These are phyloP conservation scores for Schwanniomyces sp. DNA, from an alignment of 805 yeast species.

Conservation along the genomic window DNA sequence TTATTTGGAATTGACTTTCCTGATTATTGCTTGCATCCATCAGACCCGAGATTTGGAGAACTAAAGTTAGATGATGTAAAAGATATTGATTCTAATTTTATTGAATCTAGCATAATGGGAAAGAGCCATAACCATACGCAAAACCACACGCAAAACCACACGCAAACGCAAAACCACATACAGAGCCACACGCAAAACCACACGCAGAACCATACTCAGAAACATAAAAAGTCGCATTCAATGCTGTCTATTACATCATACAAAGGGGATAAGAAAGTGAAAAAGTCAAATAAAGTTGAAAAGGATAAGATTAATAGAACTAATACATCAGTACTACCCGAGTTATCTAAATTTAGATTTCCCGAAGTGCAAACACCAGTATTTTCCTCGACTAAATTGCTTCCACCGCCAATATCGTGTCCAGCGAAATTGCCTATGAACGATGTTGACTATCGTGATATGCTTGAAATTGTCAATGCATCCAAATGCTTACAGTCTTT, in stretches of 20 bases:
- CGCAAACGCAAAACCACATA: neutral
- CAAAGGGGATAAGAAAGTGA: neutral
- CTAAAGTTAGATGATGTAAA: constrained; percentile 41
- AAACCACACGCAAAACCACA: neutral
- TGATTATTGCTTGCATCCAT: constrained; percentile 56
- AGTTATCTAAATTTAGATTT: neutral
- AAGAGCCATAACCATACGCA: neutral
- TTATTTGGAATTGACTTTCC: constrained; percentile 75
- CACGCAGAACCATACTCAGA: neutral
- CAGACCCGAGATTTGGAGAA: constrained; percentile 65
- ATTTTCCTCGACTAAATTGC: neutral
- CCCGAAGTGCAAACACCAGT: neutral
- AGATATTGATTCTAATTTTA: neutral
- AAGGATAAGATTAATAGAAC: neutral
- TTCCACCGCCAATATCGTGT: neutral
- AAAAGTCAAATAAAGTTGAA: neutral
- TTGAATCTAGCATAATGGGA: neutral
- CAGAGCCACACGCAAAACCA: neutral
- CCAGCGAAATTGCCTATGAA: neutral
- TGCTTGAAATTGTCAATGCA: constrained; percentile 34
- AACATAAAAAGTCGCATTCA: neutral
- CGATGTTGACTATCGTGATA: constrained; percentile 13
- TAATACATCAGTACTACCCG: neutral
- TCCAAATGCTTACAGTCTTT: constrained; percentile 35
- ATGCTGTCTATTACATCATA: neutral